Evolutionary conservation across 2,329 filamentous ascomycete genomes (phyloP), one percentile per base, ranked within the genome.

Genomic region (Rugonectria rugulosa): DNA sequence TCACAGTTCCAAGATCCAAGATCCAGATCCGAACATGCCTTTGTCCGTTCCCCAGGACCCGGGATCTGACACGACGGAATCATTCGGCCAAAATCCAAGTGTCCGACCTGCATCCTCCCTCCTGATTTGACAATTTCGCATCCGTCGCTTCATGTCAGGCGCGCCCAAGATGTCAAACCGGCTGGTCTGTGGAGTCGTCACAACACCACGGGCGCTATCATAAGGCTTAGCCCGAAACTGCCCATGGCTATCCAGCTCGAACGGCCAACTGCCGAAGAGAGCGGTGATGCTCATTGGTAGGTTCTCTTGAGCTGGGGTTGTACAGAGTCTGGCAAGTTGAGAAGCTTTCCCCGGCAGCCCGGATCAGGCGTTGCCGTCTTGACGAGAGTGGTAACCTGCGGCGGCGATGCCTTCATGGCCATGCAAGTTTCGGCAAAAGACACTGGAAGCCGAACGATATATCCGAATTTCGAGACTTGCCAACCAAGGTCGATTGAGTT

Each of bases 1-100:
- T 11, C 21, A 41, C 23, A 46, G 26, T 43, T 23, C n/a, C n/a
- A n/a, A n/a, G 52, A 43, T 53, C 24, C 31, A 32, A 19, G 31
- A 15, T 15, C 23, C 24, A 26, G 27, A 20, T 43, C 36, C 23
- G 27, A 36, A 10, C 6, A 23, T n/a, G n/a, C 6, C 12, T 32
- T 10, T 14, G 7, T 14, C n/a, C 7, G 7, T 5, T 32, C 5
- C 29, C 12, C 11, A 32, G 29, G 11, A 32, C n/a, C 10, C 29
- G 29, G 6, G 12, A n/a, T n/a, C 29, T 32, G 5, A 29, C 11
- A 32, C 12, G 29, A 14, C 12, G 29, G 12, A 14, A 14, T 5
- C 5, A 32, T 5, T 32, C 12, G 29, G 29, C 10, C n/a, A 32
- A 32, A 32, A 14, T 14, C 11, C 19, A 40, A 24, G 24, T 26